These are phyloP conservation scores for Thraustochytrium sp. DNA, from an alignment of 352 stramenopile species.

Conservation along the genomic window DNA sequence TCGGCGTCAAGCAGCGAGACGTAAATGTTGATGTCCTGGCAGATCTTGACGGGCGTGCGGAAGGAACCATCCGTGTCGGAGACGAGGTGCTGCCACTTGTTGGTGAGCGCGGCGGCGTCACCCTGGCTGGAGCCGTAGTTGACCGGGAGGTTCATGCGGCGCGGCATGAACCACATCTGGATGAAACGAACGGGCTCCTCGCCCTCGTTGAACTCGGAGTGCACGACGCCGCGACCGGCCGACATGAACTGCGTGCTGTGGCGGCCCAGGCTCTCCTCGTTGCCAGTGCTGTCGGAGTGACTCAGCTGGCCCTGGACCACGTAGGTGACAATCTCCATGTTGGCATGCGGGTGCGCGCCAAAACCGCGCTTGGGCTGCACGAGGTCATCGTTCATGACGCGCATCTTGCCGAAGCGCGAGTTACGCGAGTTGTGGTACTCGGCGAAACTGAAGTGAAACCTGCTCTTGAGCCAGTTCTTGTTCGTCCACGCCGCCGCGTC, in stretches of 20 bases:
- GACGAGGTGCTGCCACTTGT: slow-evolving; percentile 44
- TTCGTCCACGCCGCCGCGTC: slow-evolving; percentile 28
- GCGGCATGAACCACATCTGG: slow-evolving; percentile 54
- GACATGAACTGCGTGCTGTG: slow-evolving; percentile 67
- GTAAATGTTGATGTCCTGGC: slow-evolving; percentile 43
- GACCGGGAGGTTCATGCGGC: slow-evolving; percentile 1
- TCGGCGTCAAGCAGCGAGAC: slow-evolving; percentile 16
- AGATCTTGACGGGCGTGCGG: slow-evolving; percentile 41
- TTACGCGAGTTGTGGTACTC: slow-evolving; percentile 62
- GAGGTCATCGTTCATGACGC: slow-evolving; percentile 74
- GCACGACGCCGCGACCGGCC: slow-evolving; percentile 55
- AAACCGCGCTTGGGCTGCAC: slow-evolving; percentile 65
- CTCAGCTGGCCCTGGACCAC: slow-evolving; percentile 63
- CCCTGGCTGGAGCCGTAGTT: slow-evolving; percentile 16
- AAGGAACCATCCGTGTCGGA: neutral
- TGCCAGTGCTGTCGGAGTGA: slow-evolving; percentile 66
- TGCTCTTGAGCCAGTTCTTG: slow-evolving; percentile 61
- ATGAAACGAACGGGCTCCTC: slow-evolving; percentile 62
- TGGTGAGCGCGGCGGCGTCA: neutral
- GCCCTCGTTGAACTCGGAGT: slow-evolving; percentile 61
- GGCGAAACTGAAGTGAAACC: slow-evolving; percentile 71
- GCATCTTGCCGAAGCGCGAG: slow-evolving; percentile 61
- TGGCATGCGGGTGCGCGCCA: slow-evolving; percentile 54
- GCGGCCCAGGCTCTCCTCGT: slow-evolving; percentile 58
- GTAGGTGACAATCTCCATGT: slow-evolving; percentile 69